Evolutionary conservation across 345 rosid species (phyloP).

Genomic region (Noccaea bulbosa): DNA sequence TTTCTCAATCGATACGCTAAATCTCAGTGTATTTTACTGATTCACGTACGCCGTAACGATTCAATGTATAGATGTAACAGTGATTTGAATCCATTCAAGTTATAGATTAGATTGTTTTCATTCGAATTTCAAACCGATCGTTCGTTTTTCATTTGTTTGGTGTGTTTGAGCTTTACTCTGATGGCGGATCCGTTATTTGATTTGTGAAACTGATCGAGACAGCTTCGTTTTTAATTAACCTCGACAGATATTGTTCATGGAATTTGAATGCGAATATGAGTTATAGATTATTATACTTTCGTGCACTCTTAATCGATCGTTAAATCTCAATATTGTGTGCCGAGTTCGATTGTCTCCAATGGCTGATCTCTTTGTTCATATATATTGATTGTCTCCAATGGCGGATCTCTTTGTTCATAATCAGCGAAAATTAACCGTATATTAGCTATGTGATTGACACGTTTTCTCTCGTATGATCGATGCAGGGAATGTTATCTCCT

Average conservation of each 20-base stretch:
- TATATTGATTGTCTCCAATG: no score
- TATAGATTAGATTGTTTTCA: background rate
- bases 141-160: background rate
- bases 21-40: background rate
- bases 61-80: background rate
- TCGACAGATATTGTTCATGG: background rate
- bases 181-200: background rate
- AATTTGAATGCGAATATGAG: background rate
- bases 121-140: background rate
- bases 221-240: background rate
- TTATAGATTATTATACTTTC: no score
- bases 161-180: background rate
- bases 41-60: background rate
- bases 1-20: background rate
- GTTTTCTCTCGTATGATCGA: background rate
- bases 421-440: no score
- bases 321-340: background rate
- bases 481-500: constrained; percentile 64
- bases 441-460: background rate
- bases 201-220: background rate
- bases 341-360: background rate
- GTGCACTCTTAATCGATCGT: background rate
- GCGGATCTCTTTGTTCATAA: background rate
- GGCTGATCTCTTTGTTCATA: background rate
- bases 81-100: background rate